A percentile compares a stretch with the other conserved stretches of the same genome.
Conservation (phyloP, 148 eudicot genomes). For the Amaranthus cruentus region DNA sequence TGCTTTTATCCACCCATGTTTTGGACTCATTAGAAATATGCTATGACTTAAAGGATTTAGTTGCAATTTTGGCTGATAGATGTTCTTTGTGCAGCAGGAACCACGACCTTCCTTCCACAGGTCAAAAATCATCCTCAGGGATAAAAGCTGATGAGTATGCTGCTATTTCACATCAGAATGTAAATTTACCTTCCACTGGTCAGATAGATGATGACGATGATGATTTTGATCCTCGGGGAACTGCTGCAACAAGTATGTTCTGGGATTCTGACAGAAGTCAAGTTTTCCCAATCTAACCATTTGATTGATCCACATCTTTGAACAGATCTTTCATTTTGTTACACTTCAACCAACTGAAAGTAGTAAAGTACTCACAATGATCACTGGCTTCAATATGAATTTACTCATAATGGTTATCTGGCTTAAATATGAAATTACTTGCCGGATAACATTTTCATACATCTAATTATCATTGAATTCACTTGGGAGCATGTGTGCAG, state of each 20-base stretch:
- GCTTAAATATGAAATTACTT: not conserved
- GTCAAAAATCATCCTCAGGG: conserved; percentile 30
- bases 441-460: not conserved
- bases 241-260: conserved; percentile 57
- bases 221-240: conserved; percentile 93
- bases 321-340: not conserved
- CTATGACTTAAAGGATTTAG: not conserved
- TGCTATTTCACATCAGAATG: conserved; percentile 40
- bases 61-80: conserved; percentile 13
- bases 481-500: not conserved
- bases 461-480: not conserved
- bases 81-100: conserved; percentile 37
- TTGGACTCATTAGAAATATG: not conserved
- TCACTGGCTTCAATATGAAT: not conserved
- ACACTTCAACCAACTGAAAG: not conserved
- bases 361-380: not conserved
- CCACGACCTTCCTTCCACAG: conserved; percentile 33
- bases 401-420: not conserved
- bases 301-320: no score
- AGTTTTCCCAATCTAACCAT: not conserved
- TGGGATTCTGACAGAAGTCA: not conserved
- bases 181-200: conserved; percentile 34
- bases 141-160: conserved; percentile 28
- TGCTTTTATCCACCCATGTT: not conserved
- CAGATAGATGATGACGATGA: conserved; percentile 63